Evolutionary conservation across 257 asterid genomes (phyloP), one percentile per base, ranked within the genome.

Genomic region (Solanum pennellii): DNA sequence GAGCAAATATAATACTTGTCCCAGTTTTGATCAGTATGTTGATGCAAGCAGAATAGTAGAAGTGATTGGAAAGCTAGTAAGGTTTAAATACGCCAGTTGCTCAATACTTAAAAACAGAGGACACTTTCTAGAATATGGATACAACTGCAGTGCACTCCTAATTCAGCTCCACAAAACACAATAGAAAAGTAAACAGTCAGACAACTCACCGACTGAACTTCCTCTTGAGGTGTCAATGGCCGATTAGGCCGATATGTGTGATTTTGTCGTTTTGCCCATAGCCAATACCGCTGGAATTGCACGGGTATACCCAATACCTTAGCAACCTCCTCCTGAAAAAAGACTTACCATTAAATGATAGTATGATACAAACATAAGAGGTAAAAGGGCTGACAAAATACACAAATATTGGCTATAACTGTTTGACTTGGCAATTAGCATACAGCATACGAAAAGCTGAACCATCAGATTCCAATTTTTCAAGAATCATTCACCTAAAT

Each of bases 181-280:
- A 49, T 62, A 83, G 68, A 29, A 83, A 44, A 75, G 62, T 83
- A 69, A 62, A 87, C 88, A 29, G 66, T 69, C 49, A 35, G 42
- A 87, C 33, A 91, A 87, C 94, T 87, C 90, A 95, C 98, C 62
- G 97, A 90, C 86, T 96, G 98, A 80, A 90, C 87, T 93, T 94
- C 99, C 90, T 96, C 98, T 42, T 86, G 94, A 84, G 92, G 91
- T 42, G 93, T 92, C 89, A 96, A 91, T 35, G 98, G 94, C 82
- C 98, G 94, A 87, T 96, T 94, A 33, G 99, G 99, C 56, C 98
- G 94, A 88, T 94, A 95, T 7, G 98, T 95, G 76, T 95, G 98
- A 89, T 95, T 95, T 86, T 94, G 98, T 59, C 98, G 94, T 91
- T 95, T 95, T 56, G 98, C 98, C 98, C 98, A 95, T 76, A 93